Base-by-base conservation (phyloP, 2,329 filamentous ascomycete species). In the Sordariomycetes sp. region DNA sequence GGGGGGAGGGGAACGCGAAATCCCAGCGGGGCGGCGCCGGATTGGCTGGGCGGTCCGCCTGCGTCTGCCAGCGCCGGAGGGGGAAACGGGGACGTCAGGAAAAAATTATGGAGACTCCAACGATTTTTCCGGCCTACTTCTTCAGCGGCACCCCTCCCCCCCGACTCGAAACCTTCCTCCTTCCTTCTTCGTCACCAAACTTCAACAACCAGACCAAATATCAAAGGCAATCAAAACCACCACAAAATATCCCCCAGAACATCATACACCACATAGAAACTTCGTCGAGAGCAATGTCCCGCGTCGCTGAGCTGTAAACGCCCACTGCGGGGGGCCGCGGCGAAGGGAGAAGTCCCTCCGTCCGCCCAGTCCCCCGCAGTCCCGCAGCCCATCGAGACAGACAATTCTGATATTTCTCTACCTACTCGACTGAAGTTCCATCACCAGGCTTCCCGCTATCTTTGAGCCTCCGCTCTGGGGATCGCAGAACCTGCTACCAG, bases 241-340 rank as follows among this genome's bases (percentile, higher is more conserved):
- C 54, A 62, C 60, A 66, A 62, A 2, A 13, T 63, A 70, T 64
- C 68, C 63, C 64, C 62, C 68, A 62, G 67, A 62, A 64, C 67
- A 62, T 4, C 8, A 48, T 48, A 48, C 15, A 61, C 50, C 55
- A 68, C 36, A 55, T 42, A 52, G 22, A 77, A 80, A 82, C 84
- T 86, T 85, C 78, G 84, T 87, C 85, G 84, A 87, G 77, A 78
- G 74, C 63, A 70, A 85, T 84, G 81, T 82, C 82, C 81, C 82
- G 78, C 79, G 77, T 87, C 85, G 85, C 84, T 88, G 86, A 86
- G 87, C 88, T 92, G 86, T 95, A 90, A 91, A 89, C 81, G 75
- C 81, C 84, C 84, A 85, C 87, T 90, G 83, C 85, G 85, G 84
- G 82, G 77, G 25, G 24, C 4, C 24, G 13, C 51, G 50, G 22